These are phyloP conservation scores for Spinellus fusiger DNA, from an alignment of 192 early-diverging fungal species.

Conservation along the genomic window DNA sequence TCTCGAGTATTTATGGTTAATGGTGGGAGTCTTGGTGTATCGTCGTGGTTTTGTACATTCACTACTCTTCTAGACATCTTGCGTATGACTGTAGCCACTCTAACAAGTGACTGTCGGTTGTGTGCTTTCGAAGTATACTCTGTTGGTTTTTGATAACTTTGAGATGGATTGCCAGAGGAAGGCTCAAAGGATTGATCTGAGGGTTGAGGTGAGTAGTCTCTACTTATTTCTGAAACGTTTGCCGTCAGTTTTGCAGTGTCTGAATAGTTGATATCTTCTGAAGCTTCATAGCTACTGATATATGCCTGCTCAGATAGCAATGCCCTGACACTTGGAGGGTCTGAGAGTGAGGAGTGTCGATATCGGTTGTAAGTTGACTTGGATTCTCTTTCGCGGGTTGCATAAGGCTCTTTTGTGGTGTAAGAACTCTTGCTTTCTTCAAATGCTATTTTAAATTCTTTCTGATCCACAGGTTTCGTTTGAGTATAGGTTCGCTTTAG, in stretches of 20 bases:
- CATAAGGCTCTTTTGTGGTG: background rate
- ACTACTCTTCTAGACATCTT: constrained; percentile 3
- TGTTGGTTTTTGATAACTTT: background rate
- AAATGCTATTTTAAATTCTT: background rate
- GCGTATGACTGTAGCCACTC: background rate
- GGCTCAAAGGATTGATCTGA: constrained; percentile 5
- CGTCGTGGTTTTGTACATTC: background rate
- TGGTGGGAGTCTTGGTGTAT: background rate
- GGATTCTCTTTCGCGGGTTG: background rate
- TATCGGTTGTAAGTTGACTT: background rate
- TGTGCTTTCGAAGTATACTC: background rate
- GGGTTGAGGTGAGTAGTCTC: constrained; percentile 4
- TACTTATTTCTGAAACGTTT: constrained; percentile 4
- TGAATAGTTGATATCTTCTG: constrained; percentile 17
- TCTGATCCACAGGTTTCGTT: background rate
- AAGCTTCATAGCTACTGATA: background rate
- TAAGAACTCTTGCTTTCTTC: background rate
- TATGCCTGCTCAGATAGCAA: background rate
- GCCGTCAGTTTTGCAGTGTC: constrained; percentile 22
- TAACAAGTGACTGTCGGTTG: background rate
- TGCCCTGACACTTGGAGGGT: background rate
- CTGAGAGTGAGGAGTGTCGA: background rate
- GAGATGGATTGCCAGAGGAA: background rate
- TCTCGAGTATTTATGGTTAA: background rate
- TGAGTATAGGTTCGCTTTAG: background rate